These are phyloP conservation scores for Deakozyma indianensis DNA, from an alignment of 805 yeast species.

Conservation along the genomic window DNA sequence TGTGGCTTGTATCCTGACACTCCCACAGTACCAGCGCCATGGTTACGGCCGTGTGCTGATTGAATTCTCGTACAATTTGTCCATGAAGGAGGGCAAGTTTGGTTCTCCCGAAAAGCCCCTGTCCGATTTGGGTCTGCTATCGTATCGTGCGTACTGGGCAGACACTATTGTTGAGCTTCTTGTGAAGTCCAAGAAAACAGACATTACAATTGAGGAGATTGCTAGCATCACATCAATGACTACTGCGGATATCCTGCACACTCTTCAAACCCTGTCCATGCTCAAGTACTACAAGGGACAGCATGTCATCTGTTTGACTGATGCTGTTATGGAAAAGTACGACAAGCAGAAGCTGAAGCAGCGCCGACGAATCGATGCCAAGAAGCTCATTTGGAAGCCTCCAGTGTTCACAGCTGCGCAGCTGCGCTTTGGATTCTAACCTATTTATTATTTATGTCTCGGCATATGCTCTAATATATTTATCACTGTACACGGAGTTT, in stretches of 20 bases:
- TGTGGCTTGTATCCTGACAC: conserved; percentile 89
- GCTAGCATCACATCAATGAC: conserved; percentile 85
- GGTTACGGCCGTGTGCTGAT: conserved; percentile 89
- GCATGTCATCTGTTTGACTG: conserved; percentile 76
- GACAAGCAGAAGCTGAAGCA: conserved; percentile 58
- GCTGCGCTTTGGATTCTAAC: conserved; percentile 62
- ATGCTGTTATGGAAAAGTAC: conserved; percentile 63
- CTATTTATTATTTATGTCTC: conserved; percentile 4
- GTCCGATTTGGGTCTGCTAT: conserved; percentile 82
- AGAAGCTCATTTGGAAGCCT: conserved; percentile 75
- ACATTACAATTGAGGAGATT: conserved; percentile 77
- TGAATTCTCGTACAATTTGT: conserved; percentile 84
- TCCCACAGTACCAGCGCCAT: conserved; percentile 91
- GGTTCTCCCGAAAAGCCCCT: conserved; percentile 98
- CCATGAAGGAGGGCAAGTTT: conserved; percentile 73
- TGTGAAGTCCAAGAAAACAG: conserved; percentile 41
- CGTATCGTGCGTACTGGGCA: conserved; percentile 94
- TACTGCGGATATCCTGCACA: conserved; percentile 86
- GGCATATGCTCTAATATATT: background rate
- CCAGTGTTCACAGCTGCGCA: conserved; percentile 92
- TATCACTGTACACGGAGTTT: too few relatives aligned
- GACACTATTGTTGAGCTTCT: conserved; percentile 68
- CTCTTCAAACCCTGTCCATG: conserved; percentile 82
- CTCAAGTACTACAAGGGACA: conserved; percentile 90
- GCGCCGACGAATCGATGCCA: conserved; percentile 61